Percentiles rank a stretch among this genome's conserved stretches.
Conservation (phyloP, 75 land plant species). For the Pinus tabuliformis region DNA sequence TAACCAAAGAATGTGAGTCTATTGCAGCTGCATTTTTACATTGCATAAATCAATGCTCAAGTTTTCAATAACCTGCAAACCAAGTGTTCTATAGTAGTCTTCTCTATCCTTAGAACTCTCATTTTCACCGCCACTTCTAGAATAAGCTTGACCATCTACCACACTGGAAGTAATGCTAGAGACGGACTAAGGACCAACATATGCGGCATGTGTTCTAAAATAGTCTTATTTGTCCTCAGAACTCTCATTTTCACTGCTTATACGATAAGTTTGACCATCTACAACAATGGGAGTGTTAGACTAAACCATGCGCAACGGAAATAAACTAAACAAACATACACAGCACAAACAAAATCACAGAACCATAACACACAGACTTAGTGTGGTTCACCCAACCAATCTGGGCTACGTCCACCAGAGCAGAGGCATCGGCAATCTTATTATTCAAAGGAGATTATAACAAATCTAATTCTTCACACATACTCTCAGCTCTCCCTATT, state of each 20-base stretch:
- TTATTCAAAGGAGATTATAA: too few relatives aligned
- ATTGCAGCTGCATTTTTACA: constrained; percentile 52
- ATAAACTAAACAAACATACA: too few relatives aligned
- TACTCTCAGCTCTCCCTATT: too few relatives aligned
- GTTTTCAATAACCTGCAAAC: constrained; percentile 42
- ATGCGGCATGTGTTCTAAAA: constrained; percentile 52
- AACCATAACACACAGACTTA: too few relatives aligned
- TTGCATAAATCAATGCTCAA: constrained; percentile 36
- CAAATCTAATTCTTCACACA: too few relatives aligned
- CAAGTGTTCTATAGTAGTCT: constrained; percentile 24
- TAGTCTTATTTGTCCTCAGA: constrained; percentile 2
- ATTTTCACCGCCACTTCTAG: constrained; percentile 18
- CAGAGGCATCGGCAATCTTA: too few relatives aligned
- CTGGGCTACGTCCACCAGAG: too few relatives aligned
- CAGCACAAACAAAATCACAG: too few relatives aligned
- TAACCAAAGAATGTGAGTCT: constrained; percentile 28
- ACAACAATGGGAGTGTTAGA: too few relatives aligned
- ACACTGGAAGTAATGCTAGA: constrained; percentile 12
- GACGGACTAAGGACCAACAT: constrained; percentile 30
- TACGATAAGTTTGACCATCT: constrained; percentile 38
- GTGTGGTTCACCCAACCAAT: too few relatives aligned
- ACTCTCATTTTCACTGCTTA: constrained; percentile 13
- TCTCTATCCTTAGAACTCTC: constrained; percentile 29
- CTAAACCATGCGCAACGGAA: too few relatives aligned
- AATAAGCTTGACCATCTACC: constrained; percentile 38